A percentile compares a stretch with the other conserved stretches of the same genome.
phyloP scores from a whole-genome alignment of 2,329 filamentous ascomycete genomes.

The Emydomyces testavorans region DNA sequence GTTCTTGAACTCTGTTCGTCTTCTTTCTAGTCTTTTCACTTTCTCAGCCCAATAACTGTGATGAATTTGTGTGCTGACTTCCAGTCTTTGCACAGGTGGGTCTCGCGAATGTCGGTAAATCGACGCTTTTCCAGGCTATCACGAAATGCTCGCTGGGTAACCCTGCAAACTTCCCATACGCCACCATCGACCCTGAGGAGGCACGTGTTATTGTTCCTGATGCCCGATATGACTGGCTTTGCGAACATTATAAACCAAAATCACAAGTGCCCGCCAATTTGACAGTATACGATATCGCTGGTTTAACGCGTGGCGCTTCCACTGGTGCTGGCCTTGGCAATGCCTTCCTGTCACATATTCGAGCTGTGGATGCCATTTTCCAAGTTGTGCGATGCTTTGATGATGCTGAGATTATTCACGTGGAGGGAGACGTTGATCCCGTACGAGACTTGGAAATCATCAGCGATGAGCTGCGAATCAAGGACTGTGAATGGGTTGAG shows the following conservation, averaged over 20 bases:
- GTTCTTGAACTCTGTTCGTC: slow-evolving; percentile 17
- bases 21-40: slow-evolving; percentile 15
- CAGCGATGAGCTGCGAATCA: slow-evolving; percentile 87
- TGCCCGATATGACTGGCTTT: slow-evolving; percentile 90
- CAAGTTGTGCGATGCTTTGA: slow-evolving; percentile 96
- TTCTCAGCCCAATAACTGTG: slow-evolving; percentile 11
- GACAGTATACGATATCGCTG: slow-evolving; percentile 97
- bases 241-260: slow-evolving; percentile 94
- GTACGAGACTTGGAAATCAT: slow-evolving; percentile 92
- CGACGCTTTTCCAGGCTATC: slow-evolving; percentile 98
- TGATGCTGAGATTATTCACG: slow-evolving; percentile 98
- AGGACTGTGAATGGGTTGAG: slow-evolving; percentile 97
- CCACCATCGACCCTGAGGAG: slow-evolving; percentile 97
- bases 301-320: slow-evolving; percentile 87
- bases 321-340: slow-evolving; percentile 97
- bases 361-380: slow-evolving; percentile 95
- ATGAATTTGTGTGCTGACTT: slow-evolving; percentile 5
- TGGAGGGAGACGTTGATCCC: slow-evolving; percentile 96
- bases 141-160: slow-evolving; percentile 96
- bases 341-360: slow-evolving; percentile 95
- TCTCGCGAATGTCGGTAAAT: slow-evolving; percentile 98
- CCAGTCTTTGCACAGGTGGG: slow-evolving; percentile 56
- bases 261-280: slow-evolving; percentile 92
- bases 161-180: slow-evolving; percentile 98
- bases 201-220: slow-evolving; percentile 94